Conservation (phyloP, 768 basidiomycete genomes). For the Termitomyces sp. region DNA sequence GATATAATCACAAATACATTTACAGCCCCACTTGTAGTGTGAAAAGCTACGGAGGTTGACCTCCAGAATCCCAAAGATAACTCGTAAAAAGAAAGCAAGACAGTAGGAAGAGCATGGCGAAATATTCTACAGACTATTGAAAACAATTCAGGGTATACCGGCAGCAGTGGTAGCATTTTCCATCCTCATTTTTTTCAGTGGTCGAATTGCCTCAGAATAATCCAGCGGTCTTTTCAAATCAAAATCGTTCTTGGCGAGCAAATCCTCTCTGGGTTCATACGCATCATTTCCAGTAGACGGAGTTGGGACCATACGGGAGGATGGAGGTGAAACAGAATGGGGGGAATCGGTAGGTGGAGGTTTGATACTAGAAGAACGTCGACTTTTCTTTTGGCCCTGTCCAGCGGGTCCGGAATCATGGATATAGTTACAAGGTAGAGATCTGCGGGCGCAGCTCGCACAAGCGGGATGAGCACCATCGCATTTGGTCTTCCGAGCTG, state of each 20-base stretch:
- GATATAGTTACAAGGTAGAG: constrained; percentile 74
- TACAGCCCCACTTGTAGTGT: constrained; percentile 16
- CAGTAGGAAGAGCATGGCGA: constrained; percentile 24
- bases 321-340: constrained; percentile 49
- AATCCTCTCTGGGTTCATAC: constrained; percentile 34
- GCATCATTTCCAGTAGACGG: constrained; percentile 34
- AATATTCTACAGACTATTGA: constrained; percentile 29
- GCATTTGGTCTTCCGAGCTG: constrained; percentile 86
- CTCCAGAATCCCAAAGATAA: constrained; percentile 16
- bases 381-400: constrained; percentile 38
- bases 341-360: constrained; percentile 31
- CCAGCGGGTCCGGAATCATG: constrained; percentile 46
- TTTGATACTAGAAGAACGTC: constrained; percentile 53
- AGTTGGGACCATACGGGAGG: constrained; percentile 49
- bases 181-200: constrained; percentile 71
- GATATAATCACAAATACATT: constrained; percentile 23
- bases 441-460: constrained; percentile 74
- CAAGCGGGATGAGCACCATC: constrained; percentile 85
- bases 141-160: constrained; percentile 49
- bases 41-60: constrained; percentile 12
- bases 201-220: constrained; percentile 43
- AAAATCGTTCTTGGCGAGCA: constrained; percentile 39
- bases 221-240: constrained; percentile 61
- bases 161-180: constrained; percentile 37
- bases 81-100: constrained; percentile 17